These are phyloP conservation scores for Colletotrichum higginsianum DNA, from an alignment of 2,329 filamentous ascomycete genomes.

Conservation along the genomic window DNA sequence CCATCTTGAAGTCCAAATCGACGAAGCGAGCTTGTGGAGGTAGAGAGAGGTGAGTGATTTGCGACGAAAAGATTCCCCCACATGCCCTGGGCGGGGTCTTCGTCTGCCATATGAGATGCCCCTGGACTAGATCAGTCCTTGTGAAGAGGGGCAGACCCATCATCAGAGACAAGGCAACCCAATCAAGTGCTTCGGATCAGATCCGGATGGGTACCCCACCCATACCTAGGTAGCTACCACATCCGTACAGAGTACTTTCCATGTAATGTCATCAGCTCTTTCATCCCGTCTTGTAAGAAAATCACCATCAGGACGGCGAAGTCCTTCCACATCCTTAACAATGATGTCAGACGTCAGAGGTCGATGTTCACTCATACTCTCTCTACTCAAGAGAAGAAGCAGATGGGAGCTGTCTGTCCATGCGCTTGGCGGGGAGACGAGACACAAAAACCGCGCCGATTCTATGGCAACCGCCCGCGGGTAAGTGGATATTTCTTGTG, in stretches of 20 bases:
- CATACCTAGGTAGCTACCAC: no score
- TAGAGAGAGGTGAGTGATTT: not conserved
- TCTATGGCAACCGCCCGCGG: slow-evolving; percentile 8
- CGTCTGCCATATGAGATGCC: slow-evolving; percentile 12
- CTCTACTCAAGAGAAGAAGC: not conserved
- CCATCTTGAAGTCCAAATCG: not conserved
- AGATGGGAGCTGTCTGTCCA: not conserved
- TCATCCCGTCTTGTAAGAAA: not conserved
- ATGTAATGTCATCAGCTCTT: not conserved
- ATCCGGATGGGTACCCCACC: not conserved
- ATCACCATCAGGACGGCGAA: not conserved
- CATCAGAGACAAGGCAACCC: not conserved
- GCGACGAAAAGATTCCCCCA: slow-evolving; percentile 20
- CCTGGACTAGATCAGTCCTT: not conserved
- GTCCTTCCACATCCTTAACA: not conserved
- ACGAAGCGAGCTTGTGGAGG: not conserved
- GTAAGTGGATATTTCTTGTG: not conserved
- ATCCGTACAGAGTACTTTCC: no score
- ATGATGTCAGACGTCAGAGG: not conserved
- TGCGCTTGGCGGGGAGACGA: not conserved
- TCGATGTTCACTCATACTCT: not conserved
- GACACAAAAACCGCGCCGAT: not conserved
- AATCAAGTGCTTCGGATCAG: not conserved
- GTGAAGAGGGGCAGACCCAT: not conserved
- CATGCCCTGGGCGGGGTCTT: slow-evolving; percentile 14